A percentile compares a stretch with the other conserved stretches of the same genome.
phyloP scores from a whole-genome alignment of 139 green algal genomes.

The Tetratostichococcus sp. region DNA sequence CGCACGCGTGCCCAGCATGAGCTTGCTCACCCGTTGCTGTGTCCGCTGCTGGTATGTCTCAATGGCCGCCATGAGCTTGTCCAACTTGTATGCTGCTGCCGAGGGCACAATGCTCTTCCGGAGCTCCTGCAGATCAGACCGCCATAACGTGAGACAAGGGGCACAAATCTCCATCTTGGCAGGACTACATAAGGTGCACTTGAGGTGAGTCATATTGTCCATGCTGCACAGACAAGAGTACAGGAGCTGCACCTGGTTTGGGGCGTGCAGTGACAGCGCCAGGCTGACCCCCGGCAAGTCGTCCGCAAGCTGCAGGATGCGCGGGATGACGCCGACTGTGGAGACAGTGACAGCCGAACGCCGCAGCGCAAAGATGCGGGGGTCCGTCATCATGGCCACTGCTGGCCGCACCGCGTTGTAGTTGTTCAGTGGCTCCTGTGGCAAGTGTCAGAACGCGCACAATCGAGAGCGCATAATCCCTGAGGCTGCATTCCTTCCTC shows the following conservation, averaged over 20 bases:
- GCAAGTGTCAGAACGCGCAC: too few species aligned
- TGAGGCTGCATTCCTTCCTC: too few species aligned
- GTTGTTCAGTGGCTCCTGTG: constrained; percentile 91
- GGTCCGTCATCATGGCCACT: constrained; percentile 66
- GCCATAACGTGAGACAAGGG: background rate
- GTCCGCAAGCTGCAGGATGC: constrained; percentile 63
- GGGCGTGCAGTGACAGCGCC: constrained; percentile 91
- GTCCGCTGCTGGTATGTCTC: constrained; percentile 58
- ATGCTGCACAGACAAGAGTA: too few species aligned
- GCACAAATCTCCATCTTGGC: too few species aligned
- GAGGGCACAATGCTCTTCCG: constrained; percentile 81
- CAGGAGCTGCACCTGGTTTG: constrained; percentile 65
- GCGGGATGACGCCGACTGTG: constrained; percentile 81
- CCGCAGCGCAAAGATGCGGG: constrained; percentile 64
- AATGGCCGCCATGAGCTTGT: constrained; percentile 77
- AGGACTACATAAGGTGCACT: too few species aligned
- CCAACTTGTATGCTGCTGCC: constrained; percentile 81
- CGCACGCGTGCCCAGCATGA: too few species aligned
- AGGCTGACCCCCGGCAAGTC: constrained; percentile 87
- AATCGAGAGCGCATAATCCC: too few species aligned
- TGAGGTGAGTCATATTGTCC: too few species aligned
- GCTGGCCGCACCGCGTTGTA: constrained; percentile 78
- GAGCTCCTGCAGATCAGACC: constrained; percentile 52
- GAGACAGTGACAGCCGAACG: constrained; percentile 74
- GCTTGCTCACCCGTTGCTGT: constrained; percentile 16